Base-by-base conservation (phyloP, 2,329 filamentous ascomycete genomes). In the Fusarium pseudocircinatum region DNA sequence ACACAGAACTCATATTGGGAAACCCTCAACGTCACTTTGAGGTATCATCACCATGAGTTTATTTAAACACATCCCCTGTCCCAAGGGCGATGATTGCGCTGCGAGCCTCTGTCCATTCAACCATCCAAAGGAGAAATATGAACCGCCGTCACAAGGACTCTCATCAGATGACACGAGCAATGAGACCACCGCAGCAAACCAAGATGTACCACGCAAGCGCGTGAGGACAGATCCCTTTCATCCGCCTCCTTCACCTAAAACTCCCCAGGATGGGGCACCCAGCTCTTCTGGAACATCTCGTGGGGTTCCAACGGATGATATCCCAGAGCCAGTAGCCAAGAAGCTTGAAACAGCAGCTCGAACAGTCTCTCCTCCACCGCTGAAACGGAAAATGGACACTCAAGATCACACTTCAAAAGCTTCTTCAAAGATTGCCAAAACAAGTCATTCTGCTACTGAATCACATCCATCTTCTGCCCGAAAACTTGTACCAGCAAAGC, bases 91-190 rank as follows among this genome's bases (percentile, higher is more conserved):
- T 52, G 79, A 68, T 6, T 88, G 86, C 74, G 85, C 83, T 14
- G 85, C 86, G 22, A 87, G 86, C 73, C 81, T 84, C 67, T 88
- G 86, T 73, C 82, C 88, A 43, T 88, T 88, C 73, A 84, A 84
- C 34, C 85, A 87, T 72, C 79, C 79, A 39, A 77, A 75, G 26
- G 83, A 86, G 36, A 78, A 77, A 20, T 54, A 54, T 40, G 44
- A 66, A 32, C 60, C 63, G 14, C 30, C 74, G 28, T 58, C 57
- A 8, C 32, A 63, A 16, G 44, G 42, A 37, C 8, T 28, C 47
- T 46, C 40, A 30, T 60, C 54, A 32, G 59, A 60, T 37, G 63
- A 50, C 32, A 43, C 56, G 15, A 63, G 54, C 10, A 39, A 60
- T 34, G 69, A 73, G 36, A 54, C 44, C 34, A 26, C 58, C 4